Evolutionary conservation across 768 basidiomycete genomes (phyloP).

Genomic region (Termitomyces sp.): DNA sequence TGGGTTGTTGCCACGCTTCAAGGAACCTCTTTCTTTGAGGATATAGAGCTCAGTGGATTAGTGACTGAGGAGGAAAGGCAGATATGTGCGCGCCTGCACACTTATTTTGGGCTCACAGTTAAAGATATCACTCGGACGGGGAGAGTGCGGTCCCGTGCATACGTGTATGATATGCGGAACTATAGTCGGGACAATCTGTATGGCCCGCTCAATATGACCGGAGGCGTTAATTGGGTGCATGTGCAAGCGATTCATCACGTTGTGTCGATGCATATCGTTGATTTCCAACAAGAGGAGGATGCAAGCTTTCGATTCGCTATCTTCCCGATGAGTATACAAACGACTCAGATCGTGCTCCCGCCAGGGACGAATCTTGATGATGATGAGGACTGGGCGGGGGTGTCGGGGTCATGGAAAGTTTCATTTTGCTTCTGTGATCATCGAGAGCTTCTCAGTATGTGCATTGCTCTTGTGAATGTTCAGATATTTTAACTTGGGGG

Average conservation of each 20-base stretch:
- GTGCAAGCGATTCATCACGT: constrained; percentile 53
- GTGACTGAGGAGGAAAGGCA: constrained; percentile 37
- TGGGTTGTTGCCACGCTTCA: constrained; percentile 48
- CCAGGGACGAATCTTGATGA: constrained; percentile 31
- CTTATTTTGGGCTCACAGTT: constrained; percentile 52
- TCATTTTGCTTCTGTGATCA: constrained; percentile 73
- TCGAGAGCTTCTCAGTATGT: constrained; percentile 59
- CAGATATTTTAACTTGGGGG: not conserved
- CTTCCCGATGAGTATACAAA: constrained; percentile 50
- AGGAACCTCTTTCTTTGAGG: constrained; percentile 44
- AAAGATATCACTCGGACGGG: constrained; percentile 32
- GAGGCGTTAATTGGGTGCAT: constrained; percentile 60
- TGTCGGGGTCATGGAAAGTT: constrained; percentile 57
- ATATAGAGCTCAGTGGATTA: constrained; percentile 14
- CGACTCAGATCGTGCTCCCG: constrained; percentile 49
- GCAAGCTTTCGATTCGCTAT: constrained; percentile 31
- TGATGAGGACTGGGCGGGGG: constrained; percentile 54
- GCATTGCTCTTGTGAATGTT: constrained; percentile 8
- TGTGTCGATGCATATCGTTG: constrained; percentile 51
- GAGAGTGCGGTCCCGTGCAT: constrained; percentile 44
- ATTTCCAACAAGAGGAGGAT: constrained; percentile 30
- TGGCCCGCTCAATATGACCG: constrained; percentile 52
- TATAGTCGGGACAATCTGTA: constrained; percentile 48
- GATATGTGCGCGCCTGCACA: constrained; percentile 50
- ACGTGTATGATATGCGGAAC: constrained; percentile 60